Conservation (phyloP, 768 basidiomycete genomes). For the Hebeloma cylindrosporum region DNA sequence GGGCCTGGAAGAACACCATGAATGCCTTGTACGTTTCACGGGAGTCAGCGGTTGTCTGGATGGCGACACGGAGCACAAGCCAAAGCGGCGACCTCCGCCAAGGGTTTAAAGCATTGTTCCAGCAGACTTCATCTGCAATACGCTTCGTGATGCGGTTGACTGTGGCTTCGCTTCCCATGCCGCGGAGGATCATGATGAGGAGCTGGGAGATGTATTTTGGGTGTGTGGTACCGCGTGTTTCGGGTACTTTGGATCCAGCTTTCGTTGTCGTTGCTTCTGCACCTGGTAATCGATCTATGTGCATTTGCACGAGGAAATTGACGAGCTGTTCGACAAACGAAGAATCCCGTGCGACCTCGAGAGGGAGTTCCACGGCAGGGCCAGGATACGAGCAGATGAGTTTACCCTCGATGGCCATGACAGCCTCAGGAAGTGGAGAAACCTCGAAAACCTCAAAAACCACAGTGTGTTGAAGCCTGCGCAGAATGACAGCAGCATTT, state of each 20-base stretch:
- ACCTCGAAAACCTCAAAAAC: conserved; percentile 49
- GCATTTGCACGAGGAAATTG: conserved; percentile 40
- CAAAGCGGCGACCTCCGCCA: conserved; percentile 55
- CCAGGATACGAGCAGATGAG: conserved; percentile 48
- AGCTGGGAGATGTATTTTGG: conserved; percentile 51
- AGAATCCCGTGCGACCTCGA: conserved; percentile 24
- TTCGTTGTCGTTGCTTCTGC: conserved; percentile 37
- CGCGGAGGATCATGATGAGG: conserved; percentile 48
- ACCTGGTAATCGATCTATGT: conserved; percentile 32
- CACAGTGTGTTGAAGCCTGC: conserved; percentile 26
- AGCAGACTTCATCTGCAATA: conserved; percentile 47
- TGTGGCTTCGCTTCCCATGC: conserved; percentile 31
- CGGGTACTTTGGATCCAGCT: conserved; percentile 33
- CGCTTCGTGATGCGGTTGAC: conserved; percentile 39
- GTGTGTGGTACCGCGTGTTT: conserved; percentile 40
- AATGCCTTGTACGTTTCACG: conserved; percentile 45
- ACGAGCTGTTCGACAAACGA: conserved; percentile 36
- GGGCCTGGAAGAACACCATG: conserved; percentile 40
- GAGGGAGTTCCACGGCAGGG: conserved; percentile 39
- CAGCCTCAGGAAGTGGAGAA: conserved; percentile 32
- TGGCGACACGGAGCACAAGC: conserved; percentile 46
- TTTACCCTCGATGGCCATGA: conserved; percentile 42
- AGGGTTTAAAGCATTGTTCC: conserved; percentile 35
- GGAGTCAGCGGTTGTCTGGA: conserved; percentile 37
- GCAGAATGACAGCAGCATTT: conserved; percentile 47